phyloP scores from a whole-genome alignment of 2,329 filamentous ascomycete species.

The Penicillium expansum region DNA sequence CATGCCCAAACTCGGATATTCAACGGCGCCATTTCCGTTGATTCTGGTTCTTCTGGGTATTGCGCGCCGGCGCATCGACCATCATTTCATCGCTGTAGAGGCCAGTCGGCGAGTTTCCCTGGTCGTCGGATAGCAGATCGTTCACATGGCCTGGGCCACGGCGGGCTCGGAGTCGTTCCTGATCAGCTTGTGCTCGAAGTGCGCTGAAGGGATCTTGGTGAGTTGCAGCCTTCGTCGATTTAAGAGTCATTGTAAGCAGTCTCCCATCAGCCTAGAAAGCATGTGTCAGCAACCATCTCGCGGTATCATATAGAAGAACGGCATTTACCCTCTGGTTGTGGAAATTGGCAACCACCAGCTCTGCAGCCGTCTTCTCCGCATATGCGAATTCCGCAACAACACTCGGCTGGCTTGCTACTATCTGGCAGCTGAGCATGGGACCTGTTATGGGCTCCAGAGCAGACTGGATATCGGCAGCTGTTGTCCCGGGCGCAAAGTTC shows the following conservation, averaged over 20 bases:
- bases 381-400: constrained; percentile 63
- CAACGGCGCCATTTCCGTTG: constrained; percentile 22
- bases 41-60: constrained; percentile 20
- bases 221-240: constrained; percentile 26
- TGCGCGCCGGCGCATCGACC: constrained; percentile 34
- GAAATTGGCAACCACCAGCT: constrained; percentile 60
- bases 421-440: constrained; percentile 52
- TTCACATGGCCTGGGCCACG: constrained; percentile 7
- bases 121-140: background rate
- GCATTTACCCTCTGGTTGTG: constrained; percentile 58
- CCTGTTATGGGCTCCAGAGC: constrained; percentile 56
- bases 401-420: constrained; percentile 53
- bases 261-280: constrained; percentile 56
- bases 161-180: constrained; percentile 36
- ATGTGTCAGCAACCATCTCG: constrained; percentile 15
- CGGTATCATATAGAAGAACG: too few relatives aligned
- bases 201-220: constrained; percentile 31
- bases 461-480: constrained; percentile 62
- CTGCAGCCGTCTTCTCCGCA: constrained; percentile 53
- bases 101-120: constrained; percentile 16
- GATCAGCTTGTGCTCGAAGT: constrained; percentile 42
- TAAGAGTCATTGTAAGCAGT: constrained; percentile 57
- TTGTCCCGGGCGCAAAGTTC: constrained; percentile 66
- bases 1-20: background rate
- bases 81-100: constrained; percentile 45